Evolutionary conservation across 83 land plant genomes (phyloP).

Genomic region (Diphasiastrum complanatum): DNA sequence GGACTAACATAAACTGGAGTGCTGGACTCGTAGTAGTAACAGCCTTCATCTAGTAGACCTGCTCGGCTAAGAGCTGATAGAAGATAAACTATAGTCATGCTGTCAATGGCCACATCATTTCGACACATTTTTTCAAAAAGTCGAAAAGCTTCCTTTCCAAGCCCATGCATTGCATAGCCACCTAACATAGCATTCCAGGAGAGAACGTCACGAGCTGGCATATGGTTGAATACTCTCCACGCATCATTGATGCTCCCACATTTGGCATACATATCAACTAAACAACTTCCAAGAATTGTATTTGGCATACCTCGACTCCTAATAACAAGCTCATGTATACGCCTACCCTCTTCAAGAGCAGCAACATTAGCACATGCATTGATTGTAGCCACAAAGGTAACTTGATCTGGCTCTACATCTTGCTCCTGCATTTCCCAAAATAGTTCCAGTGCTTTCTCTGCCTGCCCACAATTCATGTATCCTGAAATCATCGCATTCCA

Average conservation of each 20-base stretch:
- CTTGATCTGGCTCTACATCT: not conserved
- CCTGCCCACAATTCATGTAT: not conserved
- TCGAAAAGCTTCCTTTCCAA: slow-evolving; percentile 23
- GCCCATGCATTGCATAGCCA: slow-evolving; percentile 42
- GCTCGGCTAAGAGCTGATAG: slow-evolving; percentile 35
- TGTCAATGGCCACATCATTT: slow-evolving; percentile 30
- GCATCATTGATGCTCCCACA: slow-evolving; percentile 27
- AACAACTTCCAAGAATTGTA: slow-evolving; percentile 12
- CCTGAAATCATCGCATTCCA: too few species aligned
- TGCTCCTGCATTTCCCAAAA: not conserved
- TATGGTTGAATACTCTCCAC: slow-evolving; percentile 18
- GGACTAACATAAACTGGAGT: slow-evolving; percentile 14
- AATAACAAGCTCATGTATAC: slow-evolving; percentile 1
- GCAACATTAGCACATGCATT: slow-evolving; percentile 10
- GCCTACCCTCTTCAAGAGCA: slow-evolving; percentile 6
- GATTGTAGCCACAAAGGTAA: not conserved
- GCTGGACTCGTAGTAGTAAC: slow-evolving; percentile 29
- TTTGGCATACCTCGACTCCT: not conserved
- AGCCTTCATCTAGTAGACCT: slow-evolving; percentile 39
- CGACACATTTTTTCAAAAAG: slow-evolving; percentile 23
- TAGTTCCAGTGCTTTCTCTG: not conserved
- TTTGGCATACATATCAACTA: slow-evolving; percentile 39
- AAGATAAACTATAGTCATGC: slow-evolving; percentile 31
- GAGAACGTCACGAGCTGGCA: slow-evolving; percentile 18
- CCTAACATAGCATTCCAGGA: slow-evolving; percentile 35